Conservation (phyloP, 106 monocot species). For the Agapanthus africanus region DNA sequence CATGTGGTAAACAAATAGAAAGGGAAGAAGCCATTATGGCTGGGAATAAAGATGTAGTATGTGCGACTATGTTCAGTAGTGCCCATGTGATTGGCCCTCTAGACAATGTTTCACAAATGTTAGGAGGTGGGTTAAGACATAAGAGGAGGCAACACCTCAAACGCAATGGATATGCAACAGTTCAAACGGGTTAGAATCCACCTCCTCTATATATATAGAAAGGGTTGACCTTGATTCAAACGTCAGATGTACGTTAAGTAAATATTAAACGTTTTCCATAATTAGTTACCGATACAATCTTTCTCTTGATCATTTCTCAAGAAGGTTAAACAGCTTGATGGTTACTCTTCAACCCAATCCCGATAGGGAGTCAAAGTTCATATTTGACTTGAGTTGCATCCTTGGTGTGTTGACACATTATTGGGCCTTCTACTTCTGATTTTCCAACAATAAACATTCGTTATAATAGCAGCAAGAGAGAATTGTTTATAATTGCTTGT, state of each 20-base stretch:
- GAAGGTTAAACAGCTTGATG: background rate
- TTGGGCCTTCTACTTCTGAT: no score
- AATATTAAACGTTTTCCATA: background rate
- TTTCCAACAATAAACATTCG: no score
- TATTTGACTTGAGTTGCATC: no score
- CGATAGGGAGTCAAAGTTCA: background rate
- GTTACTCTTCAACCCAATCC: background rate
- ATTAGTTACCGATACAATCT: background rate
- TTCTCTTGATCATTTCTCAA: background rate
- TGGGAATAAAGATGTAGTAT: background rate
- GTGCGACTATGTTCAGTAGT: background rate
- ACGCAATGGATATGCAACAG: no score
- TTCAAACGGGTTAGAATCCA: background rate
- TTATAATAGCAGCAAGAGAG: background rate
- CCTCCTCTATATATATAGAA: background rate
- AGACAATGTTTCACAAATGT: background rate
- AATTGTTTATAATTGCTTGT: background rate
- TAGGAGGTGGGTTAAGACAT: no score
- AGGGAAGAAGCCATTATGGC: background rate
- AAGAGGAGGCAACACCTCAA: no score
- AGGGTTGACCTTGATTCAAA: background rate
- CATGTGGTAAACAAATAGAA: background rate
- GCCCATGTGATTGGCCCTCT: background rate
- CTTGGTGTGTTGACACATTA: no score
- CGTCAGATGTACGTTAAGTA: background rate